Base-by-base conservation (phyloP, 164 flowering plant species). In the Cinnamomum micranthum region DNA sequence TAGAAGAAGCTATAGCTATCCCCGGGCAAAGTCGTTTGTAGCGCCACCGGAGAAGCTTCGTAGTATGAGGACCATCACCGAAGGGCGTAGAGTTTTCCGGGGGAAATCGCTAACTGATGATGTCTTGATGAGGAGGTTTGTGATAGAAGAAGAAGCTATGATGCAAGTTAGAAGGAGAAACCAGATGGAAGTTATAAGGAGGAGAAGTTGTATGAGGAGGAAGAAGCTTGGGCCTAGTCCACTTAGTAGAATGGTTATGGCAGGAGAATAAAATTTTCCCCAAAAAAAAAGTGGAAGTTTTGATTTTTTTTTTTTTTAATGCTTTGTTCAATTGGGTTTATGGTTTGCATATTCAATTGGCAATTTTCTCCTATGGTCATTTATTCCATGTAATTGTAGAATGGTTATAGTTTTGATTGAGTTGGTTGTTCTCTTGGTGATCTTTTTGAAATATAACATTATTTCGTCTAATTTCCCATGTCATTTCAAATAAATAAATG, bases 131-230 rank as follows among this genome's bases (percentile, higher is more conserved):
- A 88, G 92, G 72, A 88, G 97, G 71, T 94, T 94, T 83, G 96
- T 94, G n/a, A 79, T 85, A 75, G 96, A 90, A 79, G 98, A 92
- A 68, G 94, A 90, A 74, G 92, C 97, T 35, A 91, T 91, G 98
- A 86, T 89, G 89, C 90, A 91, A 75, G 74, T 83, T 7, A 87
- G 90, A 63, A 88, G 89, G 75, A 87, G 89, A 25, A 92, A 92
- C 77, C 84, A 90, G 73, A 90, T 93, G 95, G 97, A 93, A 80
- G 85, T 91, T 15, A 87, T 92, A 67, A 86, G 90, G 88, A 92
- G 73, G 72, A 88, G 94, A 69, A 85, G 74, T 72, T 64, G 76
- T 12, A 71, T 83, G 79, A 87, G 90, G 75, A 90, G 88, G 84
- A 91, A 80, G 76, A 90, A 84, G 75, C 88, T 90, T 81, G 98